Percentiles rank a stretch among this genome's conserved stretches.
Conservation (phyloP, 768 basidiomycete genomes). For the Phanerochaete carnosa region DNA sequence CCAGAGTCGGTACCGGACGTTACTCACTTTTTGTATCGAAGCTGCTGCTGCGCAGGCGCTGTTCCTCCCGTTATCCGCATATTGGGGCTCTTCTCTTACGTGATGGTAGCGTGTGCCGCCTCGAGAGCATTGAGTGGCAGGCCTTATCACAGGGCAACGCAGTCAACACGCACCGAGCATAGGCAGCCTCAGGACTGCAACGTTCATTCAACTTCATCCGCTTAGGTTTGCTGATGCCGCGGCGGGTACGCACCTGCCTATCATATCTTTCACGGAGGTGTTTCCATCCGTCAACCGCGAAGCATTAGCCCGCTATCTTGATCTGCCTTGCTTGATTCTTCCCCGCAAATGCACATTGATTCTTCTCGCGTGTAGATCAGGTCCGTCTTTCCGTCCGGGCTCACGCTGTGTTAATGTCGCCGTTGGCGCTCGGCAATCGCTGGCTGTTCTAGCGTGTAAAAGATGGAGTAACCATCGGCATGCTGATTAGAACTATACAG, state of each 20-base stretch:
- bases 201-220: neutral
- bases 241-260: neutral
- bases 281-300: neutral
- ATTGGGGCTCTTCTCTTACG: neutral
- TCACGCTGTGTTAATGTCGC: neutral
- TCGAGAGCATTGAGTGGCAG: neutral
- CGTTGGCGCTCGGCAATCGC: neutral
- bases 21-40: neutral
- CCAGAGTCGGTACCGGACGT: neutral
- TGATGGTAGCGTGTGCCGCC: neutral
- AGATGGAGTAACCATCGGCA: neutral
- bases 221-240: neutral
- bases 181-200: neutral
- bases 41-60: neutral
- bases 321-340: neutral
- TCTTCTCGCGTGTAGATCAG: neutral
- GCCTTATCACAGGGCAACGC: neutral
- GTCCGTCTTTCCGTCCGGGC: neutral
- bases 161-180: neutral
- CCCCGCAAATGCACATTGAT: neutral
- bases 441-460: neutral
- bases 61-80: no score
- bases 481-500: neutral
- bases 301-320: neutral
- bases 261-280: neutral